phyloP scores from a whole-genome alignment of 1,284 basidiomycete species.

The Tilletiopsis washingtonensis region DNA sequence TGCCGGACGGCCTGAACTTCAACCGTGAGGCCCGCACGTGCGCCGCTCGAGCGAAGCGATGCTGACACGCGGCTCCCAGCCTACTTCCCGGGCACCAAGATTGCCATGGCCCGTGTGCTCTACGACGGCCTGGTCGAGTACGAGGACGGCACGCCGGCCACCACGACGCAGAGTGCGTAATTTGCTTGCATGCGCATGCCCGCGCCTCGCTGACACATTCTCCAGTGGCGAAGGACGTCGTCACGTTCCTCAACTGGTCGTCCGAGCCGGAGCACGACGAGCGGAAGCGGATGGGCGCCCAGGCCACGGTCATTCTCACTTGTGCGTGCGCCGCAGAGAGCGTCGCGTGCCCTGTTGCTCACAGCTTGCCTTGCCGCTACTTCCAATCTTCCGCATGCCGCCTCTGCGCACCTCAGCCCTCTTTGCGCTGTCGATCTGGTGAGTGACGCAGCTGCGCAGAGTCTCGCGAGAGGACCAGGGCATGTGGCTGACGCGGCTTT shows the following conservation, averaged over 20 bases:
- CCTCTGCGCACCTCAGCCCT: too few relatives aligned
- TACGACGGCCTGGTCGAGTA: slow-evolving; percentile 62
- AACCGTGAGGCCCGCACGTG: too few relatives aligned
- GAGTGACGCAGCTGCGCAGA: too few relatives aligned
- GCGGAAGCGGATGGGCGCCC: slow-evolving; percentile 86
- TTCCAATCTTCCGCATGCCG: too few relatives aligned
- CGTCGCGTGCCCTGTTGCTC: too few relatives aligned
- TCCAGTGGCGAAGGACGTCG: slow-evolving; percentile 52
- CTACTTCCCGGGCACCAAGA: slow-evolving; percentile 56
- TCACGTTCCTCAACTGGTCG: slow-evolving; percentile 38
- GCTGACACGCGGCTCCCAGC: not conserved
- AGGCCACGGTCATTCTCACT: slow-evolving; percentile 39
- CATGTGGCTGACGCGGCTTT: too few relatives aligned
- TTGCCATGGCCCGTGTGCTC: slow-evolving; percentile 94
- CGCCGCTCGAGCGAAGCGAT: slow-evolving; percentile 44
- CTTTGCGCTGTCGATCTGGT: slow-evolving; percentile 73
- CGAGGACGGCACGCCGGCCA: slow-evolving; percentile 74
- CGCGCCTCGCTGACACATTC: too few relatives aligned
- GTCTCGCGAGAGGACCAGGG: too few relatives aligned
- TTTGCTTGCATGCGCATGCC: too few relatives aligned
- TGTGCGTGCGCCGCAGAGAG: too few relatives aligned
- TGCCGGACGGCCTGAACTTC: slow-evolving; percentile 59
- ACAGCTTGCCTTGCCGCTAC: too few relatives aligned
- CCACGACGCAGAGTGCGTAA: slow-evolving; percentile 98
- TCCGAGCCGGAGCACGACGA: slow-evolving; percentile 96